phyloP scores from a whole-genome alignment of 202 grass and related monocot species.

The Carex arenaria region DNA sequence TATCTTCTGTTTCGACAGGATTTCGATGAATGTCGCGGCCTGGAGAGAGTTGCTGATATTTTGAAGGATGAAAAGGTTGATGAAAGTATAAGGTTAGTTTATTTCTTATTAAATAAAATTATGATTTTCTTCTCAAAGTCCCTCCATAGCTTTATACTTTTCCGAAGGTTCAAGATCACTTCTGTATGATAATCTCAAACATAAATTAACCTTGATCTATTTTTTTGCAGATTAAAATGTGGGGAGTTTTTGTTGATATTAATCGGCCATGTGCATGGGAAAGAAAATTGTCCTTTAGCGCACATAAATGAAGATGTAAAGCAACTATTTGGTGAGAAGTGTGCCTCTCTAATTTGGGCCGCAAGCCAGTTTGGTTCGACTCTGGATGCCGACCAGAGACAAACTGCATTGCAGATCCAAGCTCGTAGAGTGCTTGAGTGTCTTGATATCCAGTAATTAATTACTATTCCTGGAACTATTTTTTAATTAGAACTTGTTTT shows the following conservation, averaged over 20 bases:
- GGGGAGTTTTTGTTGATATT: conserved; percentile 85
- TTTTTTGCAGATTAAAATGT: conserved; percentile 79
- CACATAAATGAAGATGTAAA: conserved; percentile 70
- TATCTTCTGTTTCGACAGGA: conserved; percentile 44
- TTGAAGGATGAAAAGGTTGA: conserved; percentile 85
- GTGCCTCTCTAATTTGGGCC: conserved; percentile 86
- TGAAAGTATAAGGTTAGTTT: conserved; percentile 73
- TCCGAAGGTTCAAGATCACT: neutral
- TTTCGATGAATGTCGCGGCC: conserved; percentile 78
- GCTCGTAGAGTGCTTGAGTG: conserved; percentile 86
- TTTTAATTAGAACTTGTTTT: neutral
- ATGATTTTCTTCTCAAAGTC: conserved; percentile 9
- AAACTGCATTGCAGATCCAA: conserved; percentile 85
- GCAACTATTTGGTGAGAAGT: conserved; percentile 70
- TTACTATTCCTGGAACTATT: neutral
- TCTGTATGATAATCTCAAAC: neutral
- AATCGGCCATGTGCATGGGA: conserved; percentile 77
- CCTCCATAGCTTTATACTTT: neutral
- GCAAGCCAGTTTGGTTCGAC: conserved; percentile 95
- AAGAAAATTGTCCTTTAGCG: conserved; percentile 68
- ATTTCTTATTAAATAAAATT: neutral
- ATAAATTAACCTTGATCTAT: neutral
- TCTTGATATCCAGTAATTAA: conserved; percentile 54
- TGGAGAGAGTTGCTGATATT: conserved; percentile 93
- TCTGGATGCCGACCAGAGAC: conserved; percentile 71